Conservation (phyloP, 768 basidiomycete species). For the Leucocoprinus birnbaumii region DNA sequence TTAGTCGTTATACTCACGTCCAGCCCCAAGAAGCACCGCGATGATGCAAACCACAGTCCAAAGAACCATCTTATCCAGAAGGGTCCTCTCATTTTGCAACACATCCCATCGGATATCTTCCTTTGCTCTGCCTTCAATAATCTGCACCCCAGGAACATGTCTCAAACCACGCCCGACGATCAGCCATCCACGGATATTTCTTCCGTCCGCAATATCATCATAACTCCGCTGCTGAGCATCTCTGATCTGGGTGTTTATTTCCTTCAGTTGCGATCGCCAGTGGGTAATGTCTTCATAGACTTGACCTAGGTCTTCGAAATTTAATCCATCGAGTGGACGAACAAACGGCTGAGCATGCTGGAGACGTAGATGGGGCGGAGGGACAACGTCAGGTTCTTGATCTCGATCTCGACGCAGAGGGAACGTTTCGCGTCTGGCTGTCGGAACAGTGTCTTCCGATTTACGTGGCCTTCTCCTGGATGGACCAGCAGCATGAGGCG, state of each 20-base stretch:
- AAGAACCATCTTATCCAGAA: slow-evolving; percentile 44
- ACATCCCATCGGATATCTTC: slow-evolving; percentile 84
- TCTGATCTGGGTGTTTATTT: slow-evolving; percentile 71
- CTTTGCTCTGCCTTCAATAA: slow-evolving; percentile 78
- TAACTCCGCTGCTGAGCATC: slow-evolving; percentile 65
- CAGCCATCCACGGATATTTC: slow-evolving; percentile 73
- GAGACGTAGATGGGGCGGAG: slow-evolving; percentile 65
- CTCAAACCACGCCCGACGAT: slow-evolving; percentile 69
- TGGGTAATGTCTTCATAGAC: slow-evolving; percentile 70
- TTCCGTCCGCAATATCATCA: slow-evolving; percentile 70
- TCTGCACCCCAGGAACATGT: slow-evolving; percentile 56
- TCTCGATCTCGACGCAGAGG: slow-evolving; percentile 42
- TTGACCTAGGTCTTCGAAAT: slow-evolving; percentile 60
- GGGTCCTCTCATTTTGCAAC: slow-evolving; percentile 55
- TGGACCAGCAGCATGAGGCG: slow-evolving; percentile 30
- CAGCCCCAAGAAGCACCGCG: slow-evolving; percentile 49
- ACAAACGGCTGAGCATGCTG: slow-evolving; percentile 72
- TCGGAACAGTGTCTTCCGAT: slow-evolving; percentile 30
- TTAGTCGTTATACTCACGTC: slow-evolving; percentile 45
- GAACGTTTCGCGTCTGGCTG: slow-evolving; percentile 57
- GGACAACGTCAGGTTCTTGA: slow-evolving; percentile 35
- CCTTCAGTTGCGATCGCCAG: slow-evolving; percentile 68
- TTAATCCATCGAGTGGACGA: slow-evolving; percentile 68
- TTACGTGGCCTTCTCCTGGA: slow-evolving; percentile 34
- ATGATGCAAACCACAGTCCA: slow-evolving; percentile 56